Evolutionary conservation across 2,329 filamentous ascomycete genomes (phyloP).

Genomic region (Botrytis cinerea): DNA sequence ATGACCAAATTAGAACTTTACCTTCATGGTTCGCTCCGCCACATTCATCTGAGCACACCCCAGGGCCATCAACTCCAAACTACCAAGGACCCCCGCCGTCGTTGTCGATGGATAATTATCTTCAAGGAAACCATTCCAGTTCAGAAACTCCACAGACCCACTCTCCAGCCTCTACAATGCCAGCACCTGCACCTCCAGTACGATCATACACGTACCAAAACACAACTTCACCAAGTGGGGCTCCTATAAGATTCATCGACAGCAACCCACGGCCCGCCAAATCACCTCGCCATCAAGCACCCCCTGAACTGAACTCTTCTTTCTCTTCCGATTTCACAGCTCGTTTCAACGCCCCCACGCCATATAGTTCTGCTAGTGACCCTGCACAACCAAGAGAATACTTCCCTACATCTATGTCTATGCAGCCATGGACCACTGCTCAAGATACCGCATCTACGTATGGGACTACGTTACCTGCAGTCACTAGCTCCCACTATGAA

Average conservation of each 20-base stretch:
- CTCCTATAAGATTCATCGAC: conserved; percentile 36
- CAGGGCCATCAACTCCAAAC: conserved; percentile 33
- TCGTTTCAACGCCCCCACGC: conserved; percentile 32
- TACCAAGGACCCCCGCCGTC: conserved; percentile 31
- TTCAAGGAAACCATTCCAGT: conserved; percentile 35
- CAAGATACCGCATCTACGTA: conserved; percentile 32
- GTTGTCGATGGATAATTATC: conserved; percentile 35
- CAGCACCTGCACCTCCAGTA: conserved; percentile 20
- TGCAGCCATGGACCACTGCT: conserved; percentile 36
- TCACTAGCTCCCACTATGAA: conserved; percentile 34
- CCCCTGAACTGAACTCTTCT: conserved; percentile 33
- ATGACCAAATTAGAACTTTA: conserved; percentile 25
- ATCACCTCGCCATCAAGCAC: conserved; percentile 39
- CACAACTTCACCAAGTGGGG: conserved; percentile 20
- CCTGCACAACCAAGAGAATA: conserved; percentile 33
- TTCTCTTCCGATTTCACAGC: conserved; percentile 32
- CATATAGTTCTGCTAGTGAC: conserved; percentile 30
- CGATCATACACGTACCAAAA: conserved; percentile 23
- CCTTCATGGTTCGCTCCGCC: conserved; percentile 34
- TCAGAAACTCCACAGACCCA: conserved; percentile 32
- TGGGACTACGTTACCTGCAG: conserved; percentile 29
- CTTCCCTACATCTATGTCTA: conserved; percentile 32
- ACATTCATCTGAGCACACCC: conserved; percentile 37
- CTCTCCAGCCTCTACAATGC: conserved; percentile 29
- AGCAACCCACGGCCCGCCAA: conserved; percentile 41